These are phyloP conservation scores for Solanum ossicruentum DNA, from an alignment of 257 asterid genomes.

Conservation along the genomic window DNA sequence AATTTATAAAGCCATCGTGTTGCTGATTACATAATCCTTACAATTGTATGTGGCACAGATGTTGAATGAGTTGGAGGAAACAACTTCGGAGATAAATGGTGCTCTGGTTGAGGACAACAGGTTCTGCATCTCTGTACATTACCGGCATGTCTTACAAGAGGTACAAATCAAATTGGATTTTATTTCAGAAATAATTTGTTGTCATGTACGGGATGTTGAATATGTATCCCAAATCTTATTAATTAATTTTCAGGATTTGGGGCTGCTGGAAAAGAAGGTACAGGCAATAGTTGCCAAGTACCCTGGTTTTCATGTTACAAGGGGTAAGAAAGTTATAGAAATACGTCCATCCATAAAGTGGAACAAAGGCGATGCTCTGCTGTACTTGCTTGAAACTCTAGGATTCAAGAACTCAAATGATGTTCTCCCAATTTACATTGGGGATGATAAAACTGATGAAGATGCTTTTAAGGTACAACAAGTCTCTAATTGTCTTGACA, in stretches of 20 bases:
- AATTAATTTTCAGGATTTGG: conserved; percentile 33
- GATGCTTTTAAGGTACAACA: conserved; percentile 67
- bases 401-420: conserved; percentile 31
- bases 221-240: background rate
- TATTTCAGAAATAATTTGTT: background rate
- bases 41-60: conserved; percentile 24
- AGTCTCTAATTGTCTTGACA: background rate
- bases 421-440: conserved; percentile 57
- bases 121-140: conserved; percentile 78
- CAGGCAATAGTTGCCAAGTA: conserved; percentile 17
- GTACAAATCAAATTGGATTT: conserved; percentile 8
- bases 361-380: conserved; percentile 75
- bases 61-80: conserved; percentile 33
- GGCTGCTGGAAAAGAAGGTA: conserved; percentile 32
- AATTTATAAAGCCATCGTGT: background rate
- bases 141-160: conserved; percentile 55
- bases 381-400: conserved; percentile 44
- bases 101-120: conserved; percentile 68
- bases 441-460: conserved; percentile 82
- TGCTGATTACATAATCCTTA: background rate
- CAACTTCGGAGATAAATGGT: conserved; percentile 34
- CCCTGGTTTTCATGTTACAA: conserved; percentile 38
- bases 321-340: conserved; percentile 75
- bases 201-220: background rate
- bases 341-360: conserved; percentile 72